Conservation (phyloP, 306 rosid species). For the Quercus parvula region DNA sequence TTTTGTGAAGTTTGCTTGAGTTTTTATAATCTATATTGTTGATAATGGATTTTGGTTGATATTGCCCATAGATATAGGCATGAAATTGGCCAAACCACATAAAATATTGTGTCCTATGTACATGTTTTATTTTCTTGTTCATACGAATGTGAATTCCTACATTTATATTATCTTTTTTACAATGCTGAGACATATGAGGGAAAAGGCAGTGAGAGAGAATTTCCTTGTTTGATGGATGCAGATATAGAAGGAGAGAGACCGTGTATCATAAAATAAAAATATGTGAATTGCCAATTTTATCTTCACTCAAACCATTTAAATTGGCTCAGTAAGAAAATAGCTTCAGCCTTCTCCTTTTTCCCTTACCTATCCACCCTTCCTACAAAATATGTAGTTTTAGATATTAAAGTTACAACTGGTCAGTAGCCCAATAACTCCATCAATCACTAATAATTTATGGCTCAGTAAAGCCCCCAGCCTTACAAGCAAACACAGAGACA, state of each 20-base stretch:
- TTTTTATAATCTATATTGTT: too few relatives aligned
- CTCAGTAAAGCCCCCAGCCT: constrained; percentile 9
- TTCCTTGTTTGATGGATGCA: neutral
- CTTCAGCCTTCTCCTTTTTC: neutral
- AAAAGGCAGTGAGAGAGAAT: neutral
- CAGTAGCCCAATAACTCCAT: constrained; percentile 5
- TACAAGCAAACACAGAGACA: neutral
- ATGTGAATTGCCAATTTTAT: neutral
- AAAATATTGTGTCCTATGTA: too few relatives aligned
- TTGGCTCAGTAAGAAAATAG: neutral
- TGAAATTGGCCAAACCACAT: too few relatives aligned
- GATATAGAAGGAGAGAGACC: neutral
- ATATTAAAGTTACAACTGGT: neutral
- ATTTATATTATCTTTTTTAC: too few relatives aligned
- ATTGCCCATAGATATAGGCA: too few relatives aligned
- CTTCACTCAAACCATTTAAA: neutral
- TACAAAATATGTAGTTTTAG: neutral
- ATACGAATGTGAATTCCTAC: too few relatives aligned
- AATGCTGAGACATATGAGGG: too few relatives aligned
- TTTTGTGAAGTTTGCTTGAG: too few relatives aligned
- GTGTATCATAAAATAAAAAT: neutral
- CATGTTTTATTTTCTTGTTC: too few relatives aligned
- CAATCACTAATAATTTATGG: neutral
- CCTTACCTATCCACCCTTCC: neutral
- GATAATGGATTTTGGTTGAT: too few relatives aligned